Evolutionary conservation across 768 basidiomycete genomes (phyloP), one percentile per base, ranked within the genome.

Genomic region (Scleroderma bovista): DNA sequence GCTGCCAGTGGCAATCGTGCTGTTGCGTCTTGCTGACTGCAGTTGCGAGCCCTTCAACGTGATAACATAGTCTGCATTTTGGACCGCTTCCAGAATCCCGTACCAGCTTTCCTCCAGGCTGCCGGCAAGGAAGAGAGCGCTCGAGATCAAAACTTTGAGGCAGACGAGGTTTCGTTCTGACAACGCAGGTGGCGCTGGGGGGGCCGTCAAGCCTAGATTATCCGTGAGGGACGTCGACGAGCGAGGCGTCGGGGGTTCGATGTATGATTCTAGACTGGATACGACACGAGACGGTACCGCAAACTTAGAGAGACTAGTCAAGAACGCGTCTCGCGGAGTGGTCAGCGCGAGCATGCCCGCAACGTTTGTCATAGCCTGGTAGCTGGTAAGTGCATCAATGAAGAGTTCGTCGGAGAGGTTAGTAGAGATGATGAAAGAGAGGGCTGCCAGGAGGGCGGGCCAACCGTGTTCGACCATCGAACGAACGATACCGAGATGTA

Each of bases 1-100:
- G 12, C 68, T 54, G n/a, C 69, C 71, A 29, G 69, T 67, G 9
- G 55, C 59, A 22, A 68, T 56, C 9, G 62, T 52, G 33, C 68
- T 69, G 47, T 70, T 67, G 47, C 66, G 71, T 20, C 62, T 60
- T 2, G 56, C 62, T 4, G 62, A 55, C 7, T 67, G 51, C 26
- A 60, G 55, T 26, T 66, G 67, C 1, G 67, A 69, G 3, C 75
- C 80, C 66, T 82, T 86, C 58, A 77, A 72, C 9, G 79, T 80
- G 17, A 98, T 72, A 17, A 99, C 88, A 58, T 93, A 93, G 59
- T 95, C 93, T 7, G 95, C 94, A 56, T 93, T 97, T 69, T 97
- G 95, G 20, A 98, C 69, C 1, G 87, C 83, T 60, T 97, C 94
- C 46, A 98, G 73, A 9, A 97, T 79, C 40, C 85, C 77, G 64